Base-by-base conservation (phyloP, 257 asterid species). In the Gentiana straminea region DNA sequence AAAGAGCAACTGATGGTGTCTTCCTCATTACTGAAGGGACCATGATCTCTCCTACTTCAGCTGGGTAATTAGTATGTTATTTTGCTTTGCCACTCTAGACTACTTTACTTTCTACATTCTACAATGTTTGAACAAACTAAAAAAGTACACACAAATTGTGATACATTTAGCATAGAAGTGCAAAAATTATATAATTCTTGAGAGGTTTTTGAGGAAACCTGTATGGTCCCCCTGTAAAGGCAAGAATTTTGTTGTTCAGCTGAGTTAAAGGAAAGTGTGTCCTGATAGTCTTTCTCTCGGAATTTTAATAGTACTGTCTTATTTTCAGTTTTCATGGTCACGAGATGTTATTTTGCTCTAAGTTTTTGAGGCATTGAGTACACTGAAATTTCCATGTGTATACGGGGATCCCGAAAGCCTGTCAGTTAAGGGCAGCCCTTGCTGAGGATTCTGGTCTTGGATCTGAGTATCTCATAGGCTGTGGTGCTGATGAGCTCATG, bases 161-260 rank as follows among this genome's bases (percentile, higher is more conserved):
- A n/a, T n/a, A n/a, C n/a, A n/a, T n/a, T n/a, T n/a, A n/a, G n/a
- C n/a, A n/a, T n/a, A n/a, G n/a, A n/a, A n/a, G n/a, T n/a, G n/a
- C n/a, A n/a, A n/a, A n/a, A n/a, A n/a, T n/a, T n/a, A n/a, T n/a
- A n/a, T n/a, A n/a, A n/a, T n/a, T n/a, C n/a, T n/a, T n/a, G n/a
- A n/a, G n/a, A n/a, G n/a, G n/a, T n/a, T n/a, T n/a, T n/a, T n/a
- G n/a, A n/a, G 98, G 87, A 65, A 91, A 91, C 63, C 98, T 95
- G 41, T 91, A 87, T 61, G 98, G 98, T 37, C 98, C 98, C 36
- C 98, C 98, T 51, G 96, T 95, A 41, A 96, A 91, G 92, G 95
- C 71, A 75, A 52, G 77, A 63, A 66, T 33, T 60, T 15, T 58
- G 56, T 51, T 49, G 51, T 51, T 39, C 13, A 45, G 36, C n/a